These are phyloP conservation scores for Nitzschia putrida DNA, from an alignment of 108 stramenopile species.

Conservation along the genomic window DNA sequence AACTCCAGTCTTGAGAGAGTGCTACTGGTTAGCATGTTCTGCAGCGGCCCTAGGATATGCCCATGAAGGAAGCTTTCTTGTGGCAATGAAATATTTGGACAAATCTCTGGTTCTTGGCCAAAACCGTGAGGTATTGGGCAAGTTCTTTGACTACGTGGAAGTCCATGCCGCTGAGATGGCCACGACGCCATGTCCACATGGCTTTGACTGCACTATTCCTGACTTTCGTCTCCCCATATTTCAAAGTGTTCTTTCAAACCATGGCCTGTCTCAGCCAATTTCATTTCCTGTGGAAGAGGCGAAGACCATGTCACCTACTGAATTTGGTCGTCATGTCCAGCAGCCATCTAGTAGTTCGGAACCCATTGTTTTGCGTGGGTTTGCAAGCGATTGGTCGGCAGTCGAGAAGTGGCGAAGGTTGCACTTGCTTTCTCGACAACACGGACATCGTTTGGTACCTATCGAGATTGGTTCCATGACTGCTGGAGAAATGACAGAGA, in stretches of 20 bases:
- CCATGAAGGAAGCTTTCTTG: conserved; percentile 48
- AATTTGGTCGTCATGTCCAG: conserved; percentile 14
- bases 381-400: conserved; percentile 47
- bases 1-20: conserved; percentile 22
- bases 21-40: conserved; percentile 50
- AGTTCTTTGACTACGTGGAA: conserved; percentile 57
- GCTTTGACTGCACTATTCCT: conserved; percentile 21
- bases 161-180: conserved; percentile 40
- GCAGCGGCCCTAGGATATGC: conserved; percentile 47
- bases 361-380: conserved; percentile 43
- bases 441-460: conserved; percentile 61
- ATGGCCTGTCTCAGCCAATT: conserved; percentile 31
- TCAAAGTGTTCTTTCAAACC: not conserved
- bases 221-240: conserved; percentile 6
- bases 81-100: conserved; percentile 49
- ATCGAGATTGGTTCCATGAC: conserved; percentile 38
- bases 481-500: conserved; percentile 56
- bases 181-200: conserved; percentile 28
- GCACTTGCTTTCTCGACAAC: conserved; percentile 17
- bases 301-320: not conserved
- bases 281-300: conserved; percentile 29
- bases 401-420: conserved; percentile 52
- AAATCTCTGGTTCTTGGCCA: conserved; percentile 51
- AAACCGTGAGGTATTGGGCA: conserved; percentile 8
- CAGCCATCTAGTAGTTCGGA: conserved; percentile 2